phyloP scores from a whole-genome alignment of 2,329 filamentous ascomycete genomes.

The Sordariomycetes sp. region DNA sequence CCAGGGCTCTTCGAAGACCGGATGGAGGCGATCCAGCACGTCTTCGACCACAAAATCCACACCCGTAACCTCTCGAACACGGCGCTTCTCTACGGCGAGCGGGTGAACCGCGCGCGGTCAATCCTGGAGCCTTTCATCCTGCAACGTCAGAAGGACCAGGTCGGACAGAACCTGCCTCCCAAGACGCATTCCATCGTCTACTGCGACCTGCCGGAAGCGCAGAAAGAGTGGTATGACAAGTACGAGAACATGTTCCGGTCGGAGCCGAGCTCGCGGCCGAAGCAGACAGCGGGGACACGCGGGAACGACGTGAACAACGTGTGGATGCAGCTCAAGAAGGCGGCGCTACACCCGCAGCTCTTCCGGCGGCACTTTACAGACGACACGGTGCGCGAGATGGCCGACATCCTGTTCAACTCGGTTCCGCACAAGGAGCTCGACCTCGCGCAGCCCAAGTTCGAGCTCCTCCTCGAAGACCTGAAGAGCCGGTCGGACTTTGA shows the following conservation, averaged over 20 bases:
- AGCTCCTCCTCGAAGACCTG: slow-evolving; percentile 44
- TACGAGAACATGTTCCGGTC: slow-evolving; percentile 55
- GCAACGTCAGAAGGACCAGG: slow-evolving; percentile 85
- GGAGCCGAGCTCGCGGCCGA: slow-evolving; percentile 37
- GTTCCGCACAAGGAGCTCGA: slow-evolving; percentile 44
- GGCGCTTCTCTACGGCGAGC: slow-evolving; percentile 74
- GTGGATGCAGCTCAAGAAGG: slow-evolving; percentile 86
- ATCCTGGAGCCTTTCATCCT: slow-evolving; percentile 95
- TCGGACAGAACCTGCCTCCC: slow-evolving; percentile 69
- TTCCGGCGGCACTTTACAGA: slow-evolving; percentile 76
- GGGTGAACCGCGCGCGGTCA: slow-evolving; percentile 75
- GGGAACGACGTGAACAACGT: slow-evolving; percentile 54
- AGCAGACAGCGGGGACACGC: slow-evolving; percentile 22
- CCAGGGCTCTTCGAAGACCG: slow-evolving; percentile 64
- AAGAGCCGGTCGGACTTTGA: slow-evolving; percentile 52
- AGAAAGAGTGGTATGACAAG: slow-evolving; percentile 62
- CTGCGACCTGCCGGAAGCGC: slow-evolving; percentile 66
- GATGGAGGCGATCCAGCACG: slow-evolving; percentile 67
- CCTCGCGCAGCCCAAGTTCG: slow-evolving; percentile 37
- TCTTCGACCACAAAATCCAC: slow-evolving; percentile 88
- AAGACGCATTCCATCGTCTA: slow-evolving; percentile 72
- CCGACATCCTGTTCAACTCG: slow-evolving; percentile 62
- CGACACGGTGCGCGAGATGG: slow-evolving; percentile 64
- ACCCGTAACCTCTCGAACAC: slow-evolving; percentile 71
- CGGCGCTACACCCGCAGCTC: slow-evolving; percentile 82